Base-by-base conservation (phyloP, 352 stramenopile genomes). In the Pythium diclinum region DNA sequence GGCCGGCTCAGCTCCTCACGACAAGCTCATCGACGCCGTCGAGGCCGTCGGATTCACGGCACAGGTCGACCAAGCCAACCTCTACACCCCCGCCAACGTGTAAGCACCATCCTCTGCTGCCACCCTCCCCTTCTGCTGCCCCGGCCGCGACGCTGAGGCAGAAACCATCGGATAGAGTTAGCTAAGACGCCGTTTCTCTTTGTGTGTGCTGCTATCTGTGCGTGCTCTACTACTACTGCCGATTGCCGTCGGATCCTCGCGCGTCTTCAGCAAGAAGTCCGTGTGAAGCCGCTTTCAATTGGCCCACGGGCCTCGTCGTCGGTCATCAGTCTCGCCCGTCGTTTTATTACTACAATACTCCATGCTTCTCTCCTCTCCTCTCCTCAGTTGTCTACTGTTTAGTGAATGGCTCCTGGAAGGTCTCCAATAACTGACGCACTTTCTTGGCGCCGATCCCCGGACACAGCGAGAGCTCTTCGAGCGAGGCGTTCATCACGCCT, bases 391-490 rank as follows among this genome's bases (percentile, higher is more conserved):
- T 46, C 13, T 46, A 90, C 36, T 83, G 77, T 59, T 92, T 92
- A 8, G 61, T 85, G 56, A 99, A 98, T 1, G 94, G 95, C 69
- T 96, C 86, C 53, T 98, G 87, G 47, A 99, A 97, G 13, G 94
- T 96, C 65, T 98, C 91, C 36, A 96, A 86, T 58, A 99, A 70
- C 52, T 96, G 77, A 38, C 85, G 78, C 8, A 98, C 92, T 82
- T 99, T 99, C 67, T 98, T 97, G 63, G 85, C 84, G 16, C 96
- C 96, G 36, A 99, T 82, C 30, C 96, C 96, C 25, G 92, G 91
- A 75, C 95, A 98, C 13, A 98, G 68, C 60, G 87, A 88, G 36
- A 99, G 73, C 68, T 99, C 92, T 56, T 98, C 95, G 69, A 97
- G 83, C 42, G 89, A 95, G 34, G 96, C 95, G 48, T 86, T 83